phyloP scores from a whole-genome alignment of 139 green algal genomes.

The Coelastrella sp. region DNA sequence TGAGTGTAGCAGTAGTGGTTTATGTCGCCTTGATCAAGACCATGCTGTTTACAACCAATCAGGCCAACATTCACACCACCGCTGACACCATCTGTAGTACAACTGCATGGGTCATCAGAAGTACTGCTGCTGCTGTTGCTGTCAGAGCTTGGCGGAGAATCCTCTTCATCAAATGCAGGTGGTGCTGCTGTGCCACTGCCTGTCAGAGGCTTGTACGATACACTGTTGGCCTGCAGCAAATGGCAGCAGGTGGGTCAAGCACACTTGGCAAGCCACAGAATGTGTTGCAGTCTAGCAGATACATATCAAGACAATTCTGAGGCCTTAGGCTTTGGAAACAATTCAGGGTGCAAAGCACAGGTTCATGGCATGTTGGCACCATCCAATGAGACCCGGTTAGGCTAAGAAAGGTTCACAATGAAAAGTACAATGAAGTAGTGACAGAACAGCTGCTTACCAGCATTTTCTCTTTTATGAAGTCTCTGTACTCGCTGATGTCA shows the following conservation, averaged over 20 bases:
- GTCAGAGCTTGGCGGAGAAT: not conserved
- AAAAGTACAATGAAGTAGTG: too few species aligned
- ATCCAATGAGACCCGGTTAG: too few species aligned
- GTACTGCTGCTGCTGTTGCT: not conserved
- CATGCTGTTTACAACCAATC: constrained; percentile 30
- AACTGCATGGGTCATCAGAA: not conserved
- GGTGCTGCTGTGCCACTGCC: not conserved
- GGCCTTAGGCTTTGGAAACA: too few species aligned
- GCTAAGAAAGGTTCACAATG: too few species aligned
- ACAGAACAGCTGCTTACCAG: too few species aligned
- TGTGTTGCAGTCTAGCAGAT: too few species aligned
- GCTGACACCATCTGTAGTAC: not conserved
- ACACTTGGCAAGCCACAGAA: not conserved
- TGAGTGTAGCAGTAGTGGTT: constrained; percentile 35
- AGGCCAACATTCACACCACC: not conserved
- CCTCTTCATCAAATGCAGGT: too few species aligned
- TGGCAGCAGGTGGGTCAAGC: too few species aligned
- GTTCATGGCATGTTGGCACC: too few species aligned
- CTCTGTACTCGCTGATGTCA: constrained; percentile 10
- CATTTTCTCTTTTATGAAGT: constrained; percentile 1
- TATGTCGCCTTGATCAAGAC: not conserved
- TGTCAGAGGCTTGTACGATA: constrained; percentile 1
- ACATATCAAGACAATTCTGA: too few species aligned
- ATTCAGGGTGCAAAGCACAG: too few species aligned
- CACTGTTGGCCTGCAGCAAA: not conserved